Base-by-base conservation (phyloP, 1,284 basidiomycete species). In the Thecaphora thlaspeos region DNA sequence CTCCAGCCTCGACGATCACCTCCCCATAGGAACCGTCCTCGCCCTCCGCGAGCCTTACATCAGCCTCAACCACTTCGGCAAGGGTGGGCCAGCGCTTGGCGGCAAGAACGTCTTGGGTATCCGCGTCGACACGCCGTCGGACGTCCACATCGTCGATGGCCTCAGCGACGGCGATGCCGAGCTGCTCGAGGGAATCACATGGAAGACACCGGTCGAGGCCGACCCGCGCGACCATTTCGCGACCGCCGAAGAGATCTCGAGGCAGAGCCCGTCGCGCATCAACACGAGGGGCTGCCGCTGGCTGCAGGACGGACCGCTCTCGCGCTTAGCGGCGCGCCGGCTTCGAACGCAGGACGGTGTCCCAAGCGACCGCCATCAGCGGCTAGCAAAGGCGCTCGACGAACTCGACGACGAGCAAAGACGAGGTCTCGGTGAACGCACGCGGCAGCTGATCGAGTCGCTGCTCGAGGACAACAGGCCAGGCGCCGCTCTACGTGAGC, bases 41-140 rank as follows among this genome's bases (percentile, higher is more conserved):
- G 64, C 70, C n/a, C 68, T 77, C 47, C 58, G 64, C 11, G 74
- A 77, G 45, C 75, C 75, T 11, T 77, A 57, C 26, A 22, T 77
- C 32, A 71, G 66, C 43, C 42, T 55, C 21, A 64, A 76, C 41
- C 70, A 75, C 41, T 54, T 67, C 39, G 58, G 61, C 5, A 62
- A 65, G 17, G 74, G 69, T 11, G 75, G 70, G 3, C 75, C 73
- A 0, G 60, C 68, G 26, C 55, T 58, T 12, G 60, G 62, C 9
- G 66, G 63, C 17, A 73, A 74, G 51, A 65, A 54, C 23, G 58
- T 59, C 1, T 42, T 46, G 0, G 75, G 75, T 1, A 46, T 77
- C 26, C 65, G 74, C 8, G 60, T 76, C 9, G 75, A 76, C 32
- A 75, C 72, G 12, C 74, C 74, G 3, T 71, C 74, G 17, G 75